Evolutionary conservation across 2,329 filamentous ascomycete species (phyloP).

Genomic region (Colletotrichum aenigma): DNA sequence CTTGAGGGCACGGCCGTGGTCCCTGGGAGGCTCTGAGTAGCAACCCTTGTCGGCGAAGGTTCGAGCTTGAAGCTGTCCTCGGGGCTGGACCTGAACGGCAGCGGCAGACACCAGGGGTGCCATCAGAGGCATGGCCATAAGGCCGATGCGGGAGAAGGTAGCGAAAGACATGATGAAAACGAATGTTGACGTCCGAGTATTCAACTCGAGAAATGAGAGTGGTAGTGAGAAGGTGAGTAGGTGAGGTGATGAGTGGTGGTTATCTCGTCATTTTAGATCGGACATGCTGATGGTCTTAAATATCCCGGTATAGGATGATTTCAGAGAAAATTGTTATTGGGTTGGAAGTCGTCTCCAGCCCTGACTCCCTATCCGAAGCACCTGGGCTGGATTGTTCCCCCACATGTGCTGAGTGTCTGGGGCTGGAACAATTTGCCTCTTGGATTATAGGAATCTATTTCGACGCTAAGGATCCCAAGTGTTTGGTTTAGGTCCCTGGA

Average conservation of each 20-base stretch:
- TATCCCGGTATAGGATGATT: not conserved
- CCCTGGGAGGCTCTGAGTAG: not conserved
- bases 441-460: not conserved
- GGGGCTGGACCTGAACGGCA: not conserved
- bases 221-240: not conserved
- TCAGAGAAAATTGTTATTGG: not conserved
- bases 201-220: not conserved
- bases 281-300: not conserved
- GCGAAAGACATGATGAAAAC: not conserved
- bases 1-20: conserved; percentile 30
- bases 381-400: not conserved
- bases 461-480: not conserved
- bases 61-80: not conserved
- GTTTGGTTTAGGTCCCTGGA: not conserved
- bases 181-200: not conserved
- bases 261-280: not conserved
- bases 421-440: not conserved
- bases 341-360: not conserved
- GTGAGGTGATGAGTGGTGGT: not conserved
- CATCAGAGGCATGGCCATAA: not conserved
- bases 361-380: not conserved
- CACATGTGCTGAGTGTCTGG: not conserved
- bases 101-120: not conserved
- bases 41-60: not conserved
- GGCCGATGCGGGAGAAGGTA: not conserved